These are phyloP conservation scores for Dunaliella sp. DNA, from an alignment of 139 green algal species.

Conservation along the genomic window DNA sequence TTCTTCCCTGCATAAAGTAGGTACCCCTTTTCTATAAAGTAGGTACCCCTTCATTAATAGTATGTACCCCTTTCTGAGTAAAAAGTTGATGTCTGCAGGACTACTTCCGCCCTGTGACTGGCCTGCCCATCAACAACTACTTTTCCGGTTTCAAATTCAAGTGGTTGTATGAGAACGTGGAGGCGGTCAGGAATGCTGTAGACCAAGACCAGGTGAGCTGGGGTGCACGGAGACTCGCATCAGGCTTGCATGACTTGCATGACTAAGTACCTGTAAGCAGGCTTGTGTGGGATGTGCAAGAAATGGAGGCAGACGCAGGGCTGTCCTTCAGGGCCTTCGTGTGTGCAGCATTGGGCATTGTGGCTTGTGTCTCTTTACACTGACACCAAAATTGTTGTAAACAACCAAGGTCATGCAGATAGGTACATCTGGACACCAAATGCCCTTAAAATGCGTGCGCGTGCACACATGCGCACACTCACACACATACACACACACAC, in stretches of 20 bases:
- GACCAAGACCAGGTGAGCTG: conserved; percentile 37
- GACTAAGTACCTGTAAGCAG: conserved; percentile 94
- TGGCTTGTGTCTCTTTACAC: too few species aligned
- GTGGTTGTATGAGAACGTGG: conserved; percentile 90
- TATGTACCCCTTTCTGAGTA: too few species aligned
- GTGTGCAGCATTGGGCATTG: too few species aligned
- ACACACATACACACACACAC: background rate
- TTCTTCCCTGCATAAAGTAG: too few species aligned
- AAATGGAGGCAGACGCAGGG: conserved; percentile 88
- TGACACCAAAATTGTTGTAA: too few species aligned
- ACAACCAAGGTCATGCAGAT: too few species aligned
- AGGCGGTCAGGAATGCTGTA: conserved; percentile 57
- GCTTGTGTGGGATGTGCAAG: conserved; percentile 50
- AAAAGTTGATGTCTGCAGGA: too few species aligned
- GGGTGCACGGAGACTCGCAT: conserved; percentile 60
- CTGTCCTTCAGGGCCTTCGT: too few species aligned
- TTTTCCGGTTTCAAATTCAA: conserved; percentile 91
- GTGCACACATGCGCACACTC: background rate
- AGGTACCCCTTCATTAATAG: too few species aligned
- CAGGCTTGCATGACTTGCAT: conserved; percentile 94
- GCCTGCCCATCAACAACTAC: conserved; percentile 95
- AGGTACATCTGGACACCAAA: too few species aligned
- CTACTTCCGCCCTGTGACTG: conserved; percentile 72
- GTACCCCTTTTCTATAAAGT: too few species aligned
- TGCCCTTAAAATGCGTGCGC: too few species aligned